Evolutionary conservation across 1,139 yeast genomes (phyloP).

Genomic region (Kazachstania sp.): DNA sequence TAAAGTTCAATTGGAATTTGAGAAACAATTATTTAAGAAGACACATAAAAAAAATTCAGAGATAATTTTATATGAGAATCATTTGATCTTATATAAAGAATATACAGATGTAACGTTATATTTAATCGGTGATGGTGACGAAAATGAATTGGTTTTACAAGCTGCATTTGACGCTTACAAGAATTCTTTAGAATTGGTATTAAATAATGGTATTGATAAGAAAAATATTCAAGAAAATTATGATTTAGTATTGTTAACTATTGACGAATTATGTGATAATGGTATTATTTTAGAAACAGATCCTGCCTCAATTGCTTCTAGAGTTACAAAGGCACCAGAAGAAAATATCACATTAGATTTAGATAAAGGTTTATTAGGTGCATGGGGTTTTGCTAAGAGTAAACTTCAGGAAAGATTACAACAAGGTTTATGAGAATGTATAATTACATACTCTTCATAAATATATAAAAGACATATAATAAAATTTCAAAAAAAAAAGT

Average conservation of each 20-base stretch:
- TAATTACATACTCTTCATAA: not conserved
- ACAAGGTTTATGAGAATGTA: conserved; percentile 39
- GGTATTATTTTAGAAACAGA: conserved; percentile 90
- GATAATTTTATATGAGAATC: conserved; percentile 68
- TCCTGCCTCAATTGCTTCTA: conserved; percentile 72
- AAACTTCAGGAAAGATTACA: conserved; percentile 80
- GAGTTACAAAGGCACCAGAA: conserved; percentile 75
- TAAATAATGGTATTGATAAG: conserved; percentile 71
- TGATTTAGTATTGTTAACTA: conserved; percentile 75
- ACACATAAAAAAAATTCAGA: conserved; percentile 77
- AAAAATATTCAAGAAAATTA: conserved; percentile 71
- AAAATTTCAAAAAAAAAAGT: not conserved
- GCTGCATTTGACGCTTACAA: conserved; percentile 69
- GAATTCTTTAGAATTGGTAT: conserved; percentile 71
- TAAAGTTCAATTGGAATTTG: conserved; percentile 70
- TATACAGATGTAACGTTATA: conserved; percentile 63
- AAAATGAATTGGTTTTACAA: conserved; percentile 77
- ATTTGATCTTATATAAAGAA: conserved; percentile 76
- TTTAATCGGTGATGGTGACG: conserved; percentile 65
- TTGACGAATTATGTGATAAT: conserved; percentile 88
- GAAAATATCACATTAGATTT: conserved; percentile 69
- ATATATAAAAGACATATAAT: not conserved
- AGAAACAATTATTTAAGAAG: conserved; percentile 59
- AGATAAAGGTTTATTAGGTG: conserved; percentile 81
- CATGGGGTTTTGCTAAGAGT: conserved; percentile 83